Conservation (phyloP, 2,329 filamentous ascomycete genomes). For the Botrytis galanthina region DNA sequence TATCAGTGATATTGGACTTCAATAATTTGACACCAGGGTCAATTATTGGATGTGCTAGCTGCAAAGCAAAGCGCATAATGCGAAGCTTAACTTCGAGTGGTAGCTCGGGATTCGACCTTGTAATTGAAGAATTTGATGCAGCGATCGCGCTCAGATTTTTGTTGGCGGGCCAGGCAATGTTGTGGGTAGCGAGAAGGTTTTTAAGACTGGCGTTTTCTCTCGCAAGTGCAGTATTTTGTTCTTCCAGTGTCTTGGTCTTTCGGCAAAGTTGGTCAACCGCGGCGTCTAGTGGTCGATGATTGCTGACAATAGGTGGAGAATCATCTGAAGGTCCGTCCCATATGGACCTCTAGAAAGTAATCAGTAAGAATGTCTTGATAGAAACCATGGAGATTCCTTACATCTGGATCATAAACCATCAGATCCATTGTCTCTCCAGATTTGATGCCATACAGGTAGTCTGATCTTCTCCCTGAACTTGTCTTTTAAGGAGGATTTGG, state of each 20-base stretch:
- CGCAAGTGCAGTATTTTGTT: not conserved
- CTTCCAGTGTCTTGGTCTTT: not conserved
- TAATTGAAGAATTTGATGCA: not conserved
- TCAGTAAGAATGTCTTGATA: not conserved
- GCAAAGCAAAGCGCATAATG: not conserved
- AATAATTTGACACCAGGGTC: not conserved
- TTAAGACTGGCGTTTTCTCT: not conserved
- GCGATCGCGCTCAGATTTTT: not conserved
- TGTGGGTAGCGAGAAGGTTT: not conserved
- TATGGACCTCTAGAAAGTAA: not conserved
- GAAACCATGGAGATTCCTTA: not conserved
- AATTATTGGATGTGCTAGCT: not conserved
- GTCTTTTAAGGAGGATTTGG: not conserved
- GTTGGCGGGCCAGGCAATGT: not conserved
- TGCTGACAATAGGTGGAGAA: not conserved
- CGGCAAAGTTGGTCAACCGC: not conserved
- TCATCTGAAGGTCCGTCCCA: constrained; percentile 12
- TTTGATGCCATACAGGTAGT: not conserved
- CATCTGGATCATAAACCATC: not conserved
- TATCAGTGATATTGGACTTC: not conserved
- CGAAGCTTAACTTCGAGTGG: not conserved
- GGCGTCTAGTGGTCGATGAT: not conserved
- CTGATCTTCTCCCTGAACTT: not conserved
- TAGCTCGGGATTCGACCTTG: not conserved
- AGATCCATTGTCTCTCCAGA: not conserved